phyloP scores from a whole-genome alignment of 2,329 filamentous ascomycete genomes.

The Fusarium agapanthi region DNA sequence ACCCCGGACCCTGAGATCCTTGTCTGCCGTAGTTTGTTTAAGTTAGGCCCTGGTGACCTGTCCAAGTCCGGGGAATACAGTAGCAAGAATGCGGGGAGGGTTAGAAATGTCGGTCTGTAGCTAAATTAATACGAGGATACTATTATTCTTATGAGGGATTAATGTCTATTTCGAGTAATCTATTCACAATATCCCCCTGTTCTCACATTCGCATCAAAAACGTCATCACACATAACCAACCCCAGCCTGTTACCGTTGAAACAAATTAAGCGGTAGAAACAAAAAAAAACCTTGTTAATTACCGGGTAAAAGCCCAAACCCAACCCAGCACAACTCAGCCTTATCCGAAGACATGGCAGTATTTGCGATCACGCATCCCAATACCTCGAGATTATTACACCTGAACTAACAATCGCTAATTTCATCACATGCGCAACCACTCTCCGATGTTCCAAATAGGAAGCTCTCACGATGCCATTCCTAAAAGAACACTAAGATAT shows the following conservation, averaged over 20 bases:
- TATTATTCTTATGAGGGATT: neutral
- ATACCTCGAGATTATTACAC: neutral
- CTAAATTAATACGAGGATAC: neutral
- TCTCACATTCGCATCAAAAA: neutral
- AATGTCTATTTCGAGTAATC: neutral
- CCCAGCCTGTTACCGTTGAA: neutral
- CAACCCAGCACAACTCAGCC: neutral
- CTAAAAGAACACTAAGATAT: constrained; percentile 7
- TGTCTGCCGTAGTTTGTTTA: neutral
- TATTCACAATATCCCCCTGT: neutral
- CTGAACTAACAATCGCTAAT: neutral
- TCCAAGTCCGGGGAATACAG: neutral
- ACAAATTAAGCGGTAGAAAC: constrained; percentile 11
- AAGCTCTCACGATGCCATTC: constrained; percentile 6
- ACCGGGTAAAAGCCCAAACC: neutral
- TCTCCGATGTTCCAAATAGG: constrained; percentile 13
- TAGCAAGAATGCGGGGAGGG: neutral
- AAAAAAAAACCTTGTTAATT: neutral
- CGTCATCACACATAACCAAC: constrained; percentile 17
- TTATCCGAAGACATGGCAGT: neutral
- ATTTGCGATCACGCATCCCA: neutral
- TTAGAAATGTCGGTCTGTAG: neutral
- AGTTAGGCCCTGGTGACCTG: constrained; percentile 3
- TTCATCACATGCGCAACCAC: neutral
- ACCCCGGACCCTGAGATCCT: constrained; percentile 10